Conservation (phyloP, 1,284 basidiomycete genomes). For the Microbotryomycetes sp. region DNA sequence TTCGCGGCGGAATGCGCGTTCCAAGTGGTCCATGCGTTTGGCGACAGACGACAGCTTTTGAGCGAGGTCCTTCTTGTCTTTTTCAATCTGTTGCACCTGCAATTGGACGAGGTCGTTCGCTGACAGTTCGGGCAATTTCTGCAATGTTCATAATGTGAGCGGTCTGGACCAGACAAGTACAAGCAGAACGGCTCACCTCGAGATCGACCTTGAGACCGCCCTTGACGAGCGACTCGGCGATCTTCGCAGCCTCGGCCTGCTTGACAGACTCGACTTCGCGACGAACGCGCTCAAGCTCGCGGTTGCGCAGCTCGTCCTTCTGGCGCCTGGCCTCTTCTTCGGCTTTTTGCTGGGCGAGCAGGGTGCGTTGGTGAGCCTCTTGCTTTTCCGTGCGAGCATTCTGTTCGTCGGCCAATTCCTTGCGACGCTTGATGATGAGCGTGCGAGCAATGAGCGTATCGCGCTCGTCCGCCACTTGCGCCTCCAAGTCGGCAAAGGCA, state of each 20-base stretch:
- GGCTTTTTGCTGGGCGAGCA: constrained; percentile 60
- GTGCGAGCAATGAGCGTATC: constrained; percentile 67
- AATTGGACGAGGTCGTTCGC: constrained; percentile 78
- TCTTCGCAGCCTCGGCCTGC: constrained; percentile 79
- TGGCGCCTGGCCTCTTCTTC: constrained; percentile 62
- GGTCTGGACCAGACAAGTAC: neutral
- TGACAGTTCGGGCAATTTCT: constrained; percentile 21
- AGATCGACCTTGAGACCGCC: constrained; percentile 79
- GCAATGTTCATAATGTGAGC: neutral
- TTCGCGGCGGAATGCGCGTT: constrained; percentile 91
- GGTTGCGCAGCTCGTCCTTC: constrained; percentile 61
- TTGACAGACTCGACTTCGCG: constrained; percentile 76
- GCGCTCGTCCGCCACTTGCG: constrained; percentile 52
- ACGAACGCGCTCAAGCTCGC: constrained; percentile 69
- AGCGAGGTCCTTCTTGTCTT: constrained; percentile 85
- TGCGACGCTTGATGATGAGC: constrained; percentile 74
- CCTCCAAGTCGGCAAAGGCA: constrained; percentile 43
- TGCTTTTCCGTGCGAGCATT: constrained; percentile 83
- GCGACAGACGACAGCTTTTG: constrained; percentile 75
- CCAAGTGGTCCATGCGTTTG: constrained; percentile 91
- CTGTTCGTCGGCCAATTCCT: constrained; percentile 82
- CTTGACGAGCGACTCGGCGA: constrained; percentile 73
- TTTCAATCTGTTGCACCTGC: constrained; percentile 90
- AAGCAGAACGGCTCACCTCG: constrained; percentile 53
- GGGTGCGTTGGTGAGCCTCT: constrained; percentile 70